phyloP scores from a whole-genome alignment of 2,329 filamentous ascomycete genomes.

The Onygenales sp. region DNA sequence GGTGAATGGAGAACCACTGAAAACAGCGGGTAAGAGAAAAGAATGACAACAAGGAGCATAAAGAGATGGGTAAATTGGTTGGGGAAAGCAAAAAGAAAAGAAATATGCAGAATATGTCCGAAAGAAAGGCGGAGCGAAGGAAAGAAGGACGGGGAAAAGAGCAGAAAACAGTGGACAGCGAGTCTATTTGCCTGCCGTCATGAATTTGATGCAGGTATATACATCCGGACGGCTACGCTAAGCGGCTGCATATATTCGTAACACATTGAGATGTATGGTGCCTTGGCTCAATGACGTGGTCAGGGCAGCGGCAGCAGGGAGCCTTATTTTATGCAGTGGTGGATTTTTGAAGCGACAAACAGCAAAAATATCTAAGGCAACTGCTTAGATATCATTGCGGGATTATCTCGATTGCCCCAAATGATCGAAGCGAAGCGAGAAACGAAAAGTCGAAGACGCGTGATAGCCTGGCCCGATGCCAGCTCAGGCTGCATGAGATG shows the following conservation, averaged over 20 bases:
- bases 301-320: background rate
- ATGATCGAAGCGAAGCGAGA: background rate
- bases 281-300: slow-evolving; percentile 2
- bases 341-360: background rate
- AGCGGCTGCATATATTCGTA: slow-evolving; percentile 2
- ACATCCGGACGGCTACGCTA: background rate
- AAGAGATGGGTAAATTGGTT: background rate
- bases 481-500: background rate
- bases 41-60: background rate
- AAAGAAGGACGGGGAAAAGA: background rate
- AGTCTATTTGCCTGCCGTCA: background rate
- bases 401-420: background rate
- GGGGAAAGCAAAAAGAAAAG: background rate
- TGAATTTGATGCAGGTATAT: background rate
- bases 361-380: background rate
- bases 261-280: background rate
- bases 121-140: background rate
- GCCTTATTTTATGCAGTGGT: background rate
- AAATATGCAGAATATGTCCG: slow-evolving; percentile 2
- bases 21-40: background rate
- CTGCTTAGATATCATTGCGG: background rate
- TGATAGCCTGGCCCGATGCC: background rate
- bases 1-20: background rate
- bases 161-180: background rate
- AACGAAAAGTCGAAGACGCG: background rate